phyloP scores from a whole-genome alignment of 2,329 filamentous ascomycete species.

The Didymella pinodella region DNA sequence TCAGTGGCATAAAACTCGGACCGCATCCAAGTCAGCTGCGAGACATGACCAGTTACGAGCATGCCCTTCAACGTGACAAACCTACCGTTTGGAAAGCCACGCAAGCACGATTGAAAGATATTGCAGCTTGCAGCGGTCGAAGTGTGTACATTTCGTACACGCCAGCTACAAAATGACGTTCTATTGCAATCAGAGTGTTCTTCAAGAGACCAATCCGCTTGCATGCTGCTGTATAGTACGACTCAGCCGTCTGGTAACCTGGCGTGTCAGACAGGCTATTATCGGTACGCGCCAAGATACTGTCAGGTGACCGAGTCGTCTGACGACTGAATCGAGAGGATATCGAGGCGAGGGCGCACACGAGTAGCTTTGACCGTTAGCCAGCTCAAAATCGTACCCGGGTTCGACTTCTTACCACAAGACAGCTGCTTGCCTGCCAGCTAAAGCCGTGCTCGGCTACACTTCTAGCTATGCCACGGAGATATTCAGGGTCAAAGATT shows the following conservation, averaged over 20 bases:
- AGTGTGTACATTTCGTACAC: slow-evolving; percentile 49
- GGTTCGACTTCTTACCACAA: slow-evolving; percentile 34
- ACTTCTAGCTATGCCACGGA: slow-evolving; percentile 31
- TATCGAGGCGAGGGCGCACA: slow-evolving; percentile 43
- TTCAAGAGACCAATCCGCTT: slow-evolving; percentile 44
- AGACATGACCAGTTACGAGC: neutral
- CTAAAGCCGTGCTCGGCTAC: slow-evolving; percentile 37
- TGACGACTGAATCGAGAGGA: slow-evolving; percentile 38
- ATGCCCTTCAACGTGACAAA: neutral
- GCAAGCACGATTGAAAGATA: slow-evolving; percentile 44
- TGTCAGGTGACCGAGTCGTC: slow-evolving; percentile 15
- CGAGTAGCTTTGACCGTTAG: slow-evolving; percentile 34
- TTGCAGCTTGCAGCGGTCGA: slow-evolving; percentile 42
- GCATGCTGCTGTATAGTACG: slow-evolving; percentile 44
- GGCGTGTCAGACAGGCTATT: slow-evolving; percentile 24
- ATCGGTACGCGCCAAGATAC: neutral
- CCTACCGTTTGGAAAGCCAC: slow-evolving; percentile 30
- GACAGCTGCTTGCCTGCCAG: slow-evolving; percentile 41
- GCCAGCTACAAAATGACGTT: slow-evolving; percentile 46
- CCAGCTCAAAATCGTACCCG: neutral
- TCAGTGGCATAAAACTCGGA: slow-evolving; percentile 14
- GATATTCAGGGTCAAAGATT: slow-evolving; percentile 38
- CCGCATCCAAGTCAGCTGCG: slow-evolving; percentile 16
- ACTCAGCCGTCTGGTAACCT: slow-evolving; percentile 31
- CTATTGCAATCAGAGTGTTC: slow-evolving; percentile 39